Evolutionary conservation across 2,329 filamentous ascomycete genomes (phyloP), one percentile per base, ranked within the genome.

Genomic region (Colletotrichum sp.): DNA sequence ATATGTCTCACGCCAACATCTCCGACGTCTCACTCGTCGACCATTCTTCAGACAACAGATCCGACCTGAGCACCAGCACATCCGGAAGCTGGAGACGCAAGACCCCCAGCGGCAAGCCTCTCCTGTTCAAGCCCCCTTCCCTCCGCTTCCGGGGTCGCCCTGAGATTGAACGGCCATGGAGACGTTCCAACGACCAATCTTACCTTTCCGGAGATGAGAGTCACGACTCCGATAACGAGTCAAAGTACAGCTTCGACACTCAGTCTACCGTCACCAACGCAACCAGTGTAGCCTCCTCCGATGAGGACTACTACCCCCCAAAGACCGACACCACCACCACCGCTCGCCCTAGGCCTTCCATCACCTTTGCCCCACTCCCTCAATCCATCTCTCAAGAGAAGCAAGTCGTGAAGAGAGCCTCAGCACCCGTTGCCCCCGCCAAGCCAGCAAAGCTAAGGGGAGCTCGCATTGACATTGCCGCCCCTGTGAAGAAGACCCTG

Each of bases 141-240:
- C 68, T 78, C 13, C 75, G 75, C 52, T 77, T 68, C 69, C 68
- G 77, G 6, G 44, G 52, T 55, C 68, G 69, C 13, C 68, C 71
- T n/a, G 75, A 77, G 24, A 52, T 71, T 21, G 64, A 64, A 62
- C 55, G 64, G 10, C 76, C 76, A n/a, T 77, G 74, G 69, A 76
- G 69, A 30, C 72, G 72, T 18, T 71, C 75, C 8, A 71, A n/a
- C 18, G 34, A 67, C 9, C 30, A 21, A 52, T 36, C 59, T 8
- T 77, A 77, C 44, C 69, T 69, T 3, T 77, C 77, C 8, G 77
- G 69, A n/a, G 77, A 78, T 15, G 76, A 78, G 13, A 68, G 65
- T 34, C 68, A 75, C 30, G 77, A 78, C 55, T 78, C 77, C 6
- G 77, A 78, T 13, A 71, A 55, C 12, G 77, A 78, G 59, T 78